Evolutionary conservation across 164 flowering plant species (phyloP).

Genomic region (Nymphaea colorata): DNA sequence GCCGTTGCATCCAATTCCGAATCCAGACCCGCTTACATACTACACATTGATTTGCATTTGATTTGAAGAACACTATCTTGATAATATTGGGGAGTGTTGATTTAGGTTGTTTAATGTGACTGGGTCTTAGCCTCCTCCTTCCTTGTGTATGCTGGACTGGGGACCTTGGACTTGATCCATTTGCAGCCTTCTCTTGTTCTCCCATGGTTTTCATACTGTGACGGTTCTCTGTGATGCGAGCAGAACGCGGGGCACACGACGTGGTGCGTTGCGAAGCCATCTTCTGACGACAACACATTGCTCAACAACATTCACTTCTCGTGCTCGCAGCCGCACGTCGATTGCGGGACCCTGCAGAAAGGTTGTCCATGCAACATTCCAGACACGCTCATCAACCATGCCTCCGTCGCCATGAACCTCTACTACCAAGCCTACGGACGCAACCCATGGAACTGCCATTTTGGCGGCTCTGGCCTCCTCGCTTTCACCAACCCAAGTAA

Average conservation of each 20-base stretch:
- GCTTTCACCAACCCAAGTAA: slow-evolving; percentile 64
- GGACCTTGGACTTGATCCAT: no score
- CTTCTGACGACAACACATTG: slow-evolving; percentile 36
- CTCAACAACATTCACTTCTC: slow-evolving; percentile 46
- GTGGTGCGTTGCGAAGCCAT: slow-evolving; percentile 91
- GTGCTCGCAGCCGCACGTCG: slow-evolving; percentile 35
- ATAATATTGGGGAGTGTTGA: no score
- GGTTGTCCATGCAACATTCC: slow-evolving; percentile 56
- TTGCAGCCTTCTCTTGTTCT: no score
- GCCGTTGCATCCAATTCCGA: no score
- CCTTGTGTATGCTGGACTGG: no score
- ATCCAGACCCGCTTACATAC: no score
- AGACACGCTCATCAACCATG: slow-evolving; percentile 55
- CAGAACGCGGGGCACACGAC: slow-evolving; percentile 36
- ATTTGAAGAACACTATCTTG: no score
- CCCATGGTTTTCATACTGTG: no score
- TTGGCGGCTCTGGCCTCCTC: slow-evolving; percentile 46
- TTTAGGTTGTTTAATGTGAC: no score
- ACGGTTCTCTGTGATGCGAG: neutral
- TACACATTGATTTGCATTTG: no score
- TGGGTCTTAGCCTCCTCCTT: no score
- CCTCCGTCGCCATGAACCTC: slow-evolving; percentile 82
- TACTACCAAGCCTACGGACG: slow-evolving; percentile 61
- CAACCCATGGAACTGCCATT: slow-evolving; percentile 62
- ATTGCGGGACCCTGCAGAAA: slow-evolving; percentile 35